Evolutionary conservation across 768 basidiomycete species (phyloP).

Genomic region (Serendipita vermifera): DNA sequence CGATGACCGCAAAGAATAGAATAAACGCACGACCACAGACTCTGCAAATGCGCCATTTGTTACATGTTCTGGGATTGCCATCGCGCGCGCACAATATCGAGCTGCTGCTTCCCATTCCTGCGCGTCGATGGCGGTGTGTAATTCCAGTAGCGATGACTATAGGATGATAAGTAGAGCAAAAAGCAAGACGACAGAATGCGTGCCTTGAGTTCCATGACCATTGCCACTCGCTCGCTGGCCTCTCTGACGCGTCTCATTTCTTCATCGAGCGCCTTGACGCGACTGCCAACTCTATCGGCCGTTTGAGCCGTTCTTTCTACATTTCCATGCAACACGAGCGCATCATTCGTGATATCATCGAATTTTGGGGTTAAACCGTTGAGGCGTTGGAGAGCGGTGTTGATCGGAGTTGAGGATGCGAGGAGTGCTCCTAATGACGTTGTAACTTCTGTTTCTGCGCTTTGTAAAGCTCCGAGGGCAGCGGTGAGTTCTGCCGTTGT

Average conservation of each 20-base stretch:
- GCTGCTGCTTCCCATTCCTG: slow-evolving; percentile 96
- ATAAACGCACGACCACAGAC: slow-evolving; percentile 60
- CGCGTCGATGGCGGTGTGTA: slow-evolving; percentile 50
- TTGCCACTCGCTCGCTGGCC: slow-evolving; percentile 80
- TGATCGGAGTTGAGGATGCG: slow-evolving; percentile 51
- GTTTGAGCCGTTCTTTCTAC: slow-evolving; percentile 66
- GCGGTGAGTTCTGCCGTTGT: slow-evolving; percentile 5
- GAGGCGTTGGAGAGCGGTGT: slow-evolving; percentile 47
- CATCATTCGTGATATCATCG: slow-evolving; percentile 48
- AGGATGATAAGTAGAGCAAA: slow-evolving; percentile 25
- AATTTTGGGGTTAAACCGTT: slow-evolving; percentile 47
- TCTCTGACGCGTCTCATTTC: slow-evolving; percentile 85
- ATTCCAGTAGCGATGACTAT: slow-evolving; percentile 49
- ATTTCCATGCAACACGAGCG: slow-evolving; percentile 38
- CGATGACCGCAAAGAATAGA: slow-evolving; percentile 9
- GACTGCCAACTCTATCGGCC: slow-evolving; percentile 81
- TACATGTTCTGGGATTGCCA: slow-evolving; percentile 67
- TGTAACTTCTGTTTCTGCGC: slow-evolving; percentile 65
- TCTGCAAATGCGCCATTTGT: slow-evolving; percentile 77
- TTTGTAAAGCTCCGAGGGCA: slow-evolving; percentile 39
- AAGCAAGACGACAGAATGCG: slow-evolving; percentile 22
- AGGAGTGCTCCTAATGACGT: slow-evolving; percentile 58
- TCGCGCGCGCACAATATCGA: slow-evolving; percentile 79
- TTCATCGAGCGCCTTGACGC: slow-evolving; percentile 77
- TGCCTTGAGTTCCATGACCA: slow-evolving; percentile 93